A percentile compares a stretch with the other conserved stretches of the same genome.
phyloP scores from a whole-genome alignment of 805 yeast species.

The Candida insectorum region DNA sequence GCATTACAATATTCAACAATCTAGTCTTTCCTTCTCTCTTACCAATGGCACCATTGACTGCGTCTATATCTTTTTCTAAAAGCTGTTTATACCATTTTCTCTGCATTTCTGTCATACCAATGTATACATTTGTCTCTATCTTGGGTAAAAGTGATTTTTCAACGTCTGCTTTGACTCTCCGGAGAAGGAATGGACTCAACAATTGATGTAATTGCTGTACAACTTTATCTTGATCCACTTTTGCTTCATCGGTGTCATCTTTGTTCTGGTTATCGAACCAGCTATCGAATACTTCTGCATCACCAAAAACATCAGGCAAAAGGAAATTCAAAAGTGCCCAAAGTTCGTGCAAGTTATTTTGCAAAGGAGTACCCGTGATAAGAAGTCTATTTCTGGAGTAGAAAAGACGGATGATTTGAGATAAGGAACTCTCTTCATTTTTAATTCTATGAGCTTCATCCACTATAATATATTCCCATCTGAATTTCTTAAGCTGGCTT shows the following conservation, averaged over 20 bases:
- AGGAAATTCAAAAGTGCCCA: conserved; percentile 93
- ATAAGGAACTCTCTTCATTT: conserved; percentile 86
- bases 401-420: conserved; percentile 88
- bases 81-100: conserved; percentile 84
- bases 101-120: conserved; percentile 96
- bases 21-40: conserved; percentile 92
- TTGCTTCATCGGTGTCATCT: conserved; percentile 31
- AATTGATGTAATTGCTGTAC: conserved; percentile 88
- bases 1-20: conserved; percentile 92
- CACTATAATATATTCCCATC: conserved; percentile 91
- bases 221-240: conserved; percentile 65
- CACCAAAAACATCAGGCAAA: conserved; percentile 93
- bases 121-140: conserved; percentile 82
- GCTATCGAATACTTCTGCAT: conserved; percentile 82
- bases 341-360: conserved; percentile 89
- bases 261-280: conserved; percentile 69
- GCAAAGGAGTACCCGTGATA: conserved; percentile 95
- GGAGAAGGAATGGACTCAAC: conserved; percentile 77
- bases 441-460: conserved; percentile 98
- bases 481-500: conserved; percentile 68
- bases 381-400: conserved; percentile 80
- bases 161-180: conserved; percentile 91
- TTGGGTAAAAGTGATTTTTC: conserved; percentile 89
- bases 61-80: conserved; percentile 90
- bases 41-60: conserved; percentile 94